Evolutionary conservation across 805 yeast genomes (phyloP).

Genomic region (Nakazawaea ishiwadae): DNA sequence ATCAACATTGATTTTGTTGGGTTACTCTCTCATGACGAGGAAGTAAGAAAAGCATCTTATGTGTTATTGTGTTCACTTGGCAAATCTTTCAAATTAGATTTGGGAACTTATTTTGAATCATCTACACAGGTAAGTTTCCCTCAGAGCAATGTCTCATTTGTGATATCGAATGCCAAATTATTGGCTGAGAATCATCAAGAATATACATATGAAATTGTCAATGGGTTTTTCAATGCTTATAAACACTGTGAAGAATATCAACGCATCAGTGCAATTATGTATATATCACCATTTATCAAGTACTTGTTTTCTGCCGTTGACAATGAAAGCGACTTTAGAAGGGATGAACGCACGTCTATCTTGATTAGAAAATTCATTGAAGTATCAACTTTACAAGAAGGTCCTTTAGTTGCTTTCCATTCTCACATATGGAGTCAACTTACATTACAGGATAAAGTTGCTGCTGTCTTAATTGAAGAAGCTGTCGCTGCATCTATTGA

Average conservation of each 20-base stretch:
- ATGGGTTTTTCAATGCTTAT: conserved; percentile 47
- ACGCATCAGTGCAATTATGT: conserved; percentile 38
- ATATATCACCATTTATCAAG: conserved; percentile 70
- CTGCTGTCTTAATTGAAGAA: conserved; percentile 62
- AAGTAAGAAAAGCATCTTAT: conserved; percentile 60
- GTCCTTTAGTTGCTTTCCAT: conserved; percentile 48
- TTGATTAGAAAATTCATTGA: conserved; percentile 59
- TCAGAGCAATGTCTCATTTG: conserved; percentile 56
- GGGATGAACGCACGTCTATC: conserved; percentile 46
- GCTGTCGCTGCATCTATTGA: conserved; percentile 70
- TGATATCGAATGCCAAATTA: conserved; percentile 49
- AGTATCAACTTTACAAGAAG: conserved; percentile 45
- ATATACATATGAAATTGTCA: conserved; percentile 52
- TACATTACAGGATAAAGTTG: conserved; percentile 55
- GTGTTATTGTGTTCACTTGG: conserved; percentile 58
- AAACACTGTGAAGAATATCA: conserved; percentile 32
- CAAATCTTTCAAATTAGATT: conserved; percentile 51
- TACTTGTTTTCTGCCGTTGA: conserved; percentile 59
- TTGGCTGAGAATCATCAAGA: conserved; percentile 54
- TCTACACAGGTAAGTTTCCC: conserved; percentile 66
- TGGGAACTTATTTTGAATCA: conserved; percentile 51
- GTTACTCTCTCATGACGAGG: conserved; percentile 51
- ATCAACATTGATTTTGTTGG: conserved; percentile 66
- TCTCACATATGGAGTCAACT: conserved; percentile 65
- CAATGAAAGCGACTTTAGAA: conserved; percentile 28